Conservation (phyloP, 2,329 filamentous ascomycete species). For the Parafenestella ontariensis region DNA sequence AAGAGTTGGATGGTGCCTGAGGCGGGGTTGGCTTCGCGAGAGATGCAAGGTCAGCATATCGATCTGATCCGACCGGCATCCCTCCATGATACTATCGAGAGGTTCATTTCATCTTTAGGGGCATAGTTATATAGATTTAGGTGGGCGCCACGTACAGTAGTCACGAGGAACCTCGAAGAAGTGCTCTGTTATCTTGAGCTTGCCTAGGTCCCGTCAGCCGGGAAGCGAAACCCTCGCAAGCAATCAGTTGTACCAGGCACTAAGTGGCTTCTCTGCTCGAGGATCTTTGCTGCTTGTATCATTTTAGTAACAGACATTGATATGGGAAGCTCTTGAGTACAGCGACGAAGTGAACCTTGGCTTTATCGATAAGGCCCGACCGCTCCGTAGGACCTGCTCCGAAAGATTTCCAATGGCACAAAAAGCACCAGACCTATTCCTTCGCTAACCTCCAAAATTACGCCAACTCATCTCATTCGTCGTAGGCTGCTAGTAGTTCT, state of each 20-base stretch:
- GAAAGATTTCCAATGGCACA: neutral
- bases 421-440: neutral
- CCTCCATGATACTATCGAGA: neutral
- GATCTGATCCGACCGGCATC: neutral
- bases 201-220: slow-evolving; percentile 60
- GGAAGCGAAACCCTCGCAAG: neutral
- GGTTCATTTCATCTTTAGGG: neutral
- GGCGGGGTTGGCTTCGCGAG: slow-evolving; percentile 56
- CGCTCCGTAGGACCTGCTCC: slow-evolving; percentile 24
- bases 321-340: neutral
- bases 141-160: slow-evolving; percentile 55
- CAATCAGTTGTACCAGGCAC: slow-evolving; percentile 48
- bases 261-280: slow-evolving; percentile 54
- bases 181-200: slow-evolving; percentile 78
- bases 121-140: neutral
- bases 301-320: slow-evolving; percentile 27
- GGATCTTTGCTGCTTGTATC: slow-evolving; percentile 55
- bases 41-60: neutral
- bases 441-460: neutral
- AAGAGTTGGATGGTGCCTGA: slow-evolving; percentile 75
- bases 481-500: neutral
- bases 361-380: slow-evolving; percentile 1
- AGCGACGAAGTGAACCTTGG: too few relatives aligned
- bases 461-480: neutral
- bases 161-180: slow-evolving; percentile 88